Percentiles rank a stretch among this genome's conserved stretches.
These are phyloP conservation scores for Didymella pomorum DNA, from an alignment of 2,329 filamentous ascomycete genomes.

Conservation along the genomic window DNA sequence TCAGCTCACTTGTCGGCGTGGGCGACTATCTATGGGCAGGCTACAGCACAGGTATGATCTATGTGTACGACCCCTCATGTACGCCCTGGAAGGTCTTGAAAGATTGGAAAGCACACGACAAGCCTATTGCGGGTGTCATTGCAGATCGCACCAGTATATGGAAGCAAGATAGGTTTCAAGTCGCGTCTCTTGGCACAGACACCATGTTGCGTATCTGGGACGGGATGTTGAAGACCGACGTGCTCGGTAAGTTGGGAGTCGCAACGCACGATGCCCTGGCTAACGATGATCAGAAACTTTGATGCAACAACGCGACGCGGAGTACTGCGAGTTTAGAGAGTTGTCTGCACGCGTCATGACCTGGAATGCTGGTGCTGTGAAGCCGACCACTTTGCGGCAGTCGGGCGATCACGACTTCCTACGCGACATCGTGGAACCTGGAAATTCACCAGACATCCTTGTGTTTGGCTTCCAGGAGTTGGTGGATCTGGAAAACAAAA, in stretches of 20 bases:
- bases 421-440: slow-evolving; percentile 77
- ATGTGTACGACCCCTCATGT: slow-evolving; percentile 84
- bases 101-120: slow-evolving; percentile 91
- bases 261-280: neutral
- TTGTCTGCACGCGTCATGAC: slow-evolving; percentile 83
- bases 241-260: slow-evolving; percentile 67
- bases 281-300: slow-evolving; percentile 65
- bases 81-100: slow-evolving; percentile 92
- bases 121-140: slow-evolving; percentile 78
- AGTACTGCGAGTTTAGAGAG: slow-evolving; percentile 87
- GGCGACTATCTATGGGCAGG: slow-evolving; percentile 89
- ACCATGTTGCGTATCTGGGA: slow-evolving; percentile 89
- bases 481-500: slow-evolving; percentile 98
- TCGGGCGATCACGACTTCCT: slow-evolving; percentile 80
- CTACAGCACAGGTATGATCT: slow-evolving; percentile 92
- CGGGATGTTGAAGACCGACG: slow-evolving; percentile 90
- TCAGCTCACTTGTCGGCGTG: slow-evolving; percentile 83
- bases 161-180: slow-evolving; percentile 82
- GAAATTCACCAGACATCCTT: slow-evolving; percentile 83
- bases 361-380: slow-evolving; percentile 97
- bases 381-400: slow-evolving; percentile 81
- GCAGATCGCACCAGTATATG: slow-evolving; percentile 84
- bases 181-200: slow-evolving; percentile 86
- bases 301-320: slow-evolving; percentile 83
- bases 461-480: slow-evolving; percentile 98